phyloP scores from a whole-genome alignment of 805 yeast genomes.

The Alloascoidea africana region DNA sequence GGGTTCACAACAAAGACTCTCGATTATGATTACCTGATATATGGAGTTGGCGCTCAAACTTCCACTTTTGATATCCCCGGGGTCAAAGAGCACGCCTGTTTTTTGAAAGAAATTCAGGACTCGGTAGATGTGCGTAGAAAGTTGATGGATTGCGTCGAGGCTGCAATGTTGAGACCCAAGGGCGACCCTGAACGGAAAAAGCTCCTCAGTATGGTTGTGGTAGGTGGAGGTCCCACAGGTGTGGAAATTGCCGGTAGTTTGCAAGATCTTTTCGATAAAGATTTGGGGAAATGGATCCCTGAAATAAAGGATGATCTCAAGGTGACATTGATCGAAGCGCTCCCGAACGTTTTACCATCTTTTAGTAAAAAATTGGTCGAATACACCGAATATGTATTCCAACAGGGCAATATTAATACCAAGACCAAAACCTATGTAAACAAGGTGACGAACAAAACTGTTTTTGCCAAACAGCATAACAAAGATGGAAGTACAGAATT shows the following conservation, averaged over 20 bases:
- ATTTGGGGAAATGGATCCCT: constrained; percentile 80
- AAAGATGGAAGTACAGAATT: constrained; percentile 51
- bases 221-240: constrained; percentile 99
- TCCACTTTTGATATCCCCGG: constrained; percentile 94
- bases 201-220: constrained; percentile 76
- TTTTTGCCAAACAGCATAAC: constrained; percentile 53
- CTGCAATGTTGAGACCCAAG: constrained; percentile 67
- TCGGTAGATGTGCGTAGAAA: constrained; percentile 71
- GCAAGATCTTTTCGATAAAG: constrained; percentile 89
- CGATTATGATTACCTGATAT: constrained; percentile 70
- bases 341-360: constrained; percentile 66
- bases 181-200: constrained; percentile 71
- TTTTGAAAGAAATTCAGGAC: constrained; percentile 82
- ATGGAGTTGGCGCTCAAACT: constrained; percentile 92
- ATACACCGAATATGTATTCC: constrained; percentile 70
- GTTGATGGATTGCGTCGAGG: constrained; percentile 78
- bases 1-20: constrained; percentile 34
- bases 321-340: constrained; percentile 79
- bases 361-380: constrained; percentile 27
- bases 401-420: constrained; percentile 52
- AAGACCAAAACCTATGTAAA: constrained; percentile 80
- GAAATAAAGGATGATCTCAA: constrained; percentile 67
- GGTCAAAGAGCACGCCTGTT: constrained; percentile 71
- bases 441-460: constrained; percentile 57
- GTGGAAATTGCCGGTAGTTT: constrained; percentile 95